Percentiles rank a stretch among this genome's conserved stretches.
Evolutionary conservation across 2,329 filamentous ascomycete species (phyloP).

Genomic region (Cylindrodendrum hubeiense): DNA sequence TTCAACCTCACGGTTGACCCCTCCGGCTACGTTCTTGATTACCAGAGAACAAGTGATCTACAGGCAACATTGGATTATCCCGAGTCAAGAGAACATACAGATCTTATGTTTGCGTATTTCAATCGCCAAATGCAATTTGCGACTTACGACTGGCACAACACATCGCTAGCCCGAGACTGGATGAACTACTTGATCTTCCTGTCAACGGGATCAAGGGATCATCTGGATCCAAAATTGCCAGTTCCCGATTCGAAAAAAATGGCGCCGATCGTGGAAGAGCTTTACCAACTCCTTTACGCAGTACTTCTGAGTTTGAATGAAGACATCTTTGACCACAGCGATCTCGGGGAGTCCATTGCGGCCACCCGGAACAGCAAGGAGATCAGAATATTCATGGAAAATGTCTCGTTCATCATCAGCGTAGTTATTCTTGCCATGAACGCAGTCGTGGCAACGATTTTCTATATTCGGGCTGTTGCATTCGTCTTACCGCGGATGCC

Average conservation of each 20-base stretch:
- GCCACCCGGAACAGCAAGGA: conserved; percentile 43
- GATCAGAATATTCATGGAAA: conserved; percentile 62
- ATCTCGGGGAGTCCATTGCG: not conserved
- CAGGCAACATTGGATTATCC: conserved; percentile 32
- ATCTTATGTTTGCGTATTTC: conserved; percentile 14
- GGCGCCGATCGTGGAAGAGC: conserved; percentile 35
- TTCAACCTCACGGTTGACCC: conserved; percentile 51
- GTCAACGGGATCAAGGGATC: conserved; percentile 38
- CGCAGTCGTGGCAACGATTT: conserved; percentile 52
- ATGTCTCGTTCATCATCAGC: conserved; percentile 58
- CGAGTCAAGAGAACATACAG: conserved; percentile 22
- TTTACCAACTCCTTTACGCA: conserved; percentile 44
- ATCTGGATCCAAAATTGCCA: conserved; percentile 46
- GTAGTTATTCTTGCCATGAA: conserved; percentile 59
- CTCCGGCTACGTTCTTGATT: conserved; percentile 38
- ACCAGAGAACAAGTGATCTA: conserved; percentile 29
- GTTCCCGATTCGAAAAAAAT: conserved; percentile 17
- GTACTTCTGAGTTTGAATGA: conserved; percentile 56
- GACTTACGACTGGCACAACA: conserved; percentile 60
- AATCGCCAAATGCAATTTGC: conserved; percentile 33
- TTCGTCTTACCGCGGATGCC: conserved; percentile 64
- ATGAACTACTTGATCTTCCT: conserved; percentile 60
- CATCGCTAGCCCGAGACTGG: conserved; percentile 56
- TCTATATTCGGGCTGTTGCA: conserved; percentile 57
- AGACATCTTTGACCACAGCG: conserved; percentile 49